A percentile compares a stretch with the other conserved stretches of the same genome.
phyloP scores from a whole-genome alignment of 768 basidiomycete genomes.

The Podaxis sp. region DNA sequence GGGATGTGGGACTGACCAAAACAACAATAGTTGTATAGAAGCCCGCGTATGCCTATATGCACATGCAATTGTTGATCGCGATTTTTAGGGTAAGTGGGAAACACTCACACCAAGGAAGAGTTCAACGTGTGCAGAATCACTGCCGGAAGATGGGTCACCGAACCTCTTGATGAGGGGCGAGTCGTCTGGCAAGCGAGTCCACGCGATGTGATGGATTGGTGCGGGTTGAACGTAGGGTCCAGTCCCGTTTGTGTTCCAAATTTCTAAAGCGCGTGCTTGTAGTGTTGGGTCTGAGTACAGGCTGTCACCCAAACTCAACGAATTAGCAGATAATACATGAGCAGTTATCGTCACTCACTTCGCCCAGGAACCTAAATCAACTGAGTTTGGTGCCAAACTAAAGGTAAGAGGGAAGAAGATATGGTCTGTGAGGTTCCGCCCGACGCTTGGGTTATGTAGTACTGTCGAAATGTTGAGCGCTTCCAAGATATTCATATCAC shows the following conservation, averaged over 20 bases:
- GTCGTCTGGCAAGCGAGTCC: slow-evolving; percentile 10
- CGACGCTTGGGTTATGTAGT: slow-evolving; percentile 22
- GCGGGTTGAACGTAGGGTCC: not conserved
- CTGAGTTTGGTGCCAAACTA: not conserved
- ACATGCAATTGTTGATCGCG: not conserved
- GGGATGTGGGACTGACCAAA: slow-evolving; percentile 29
- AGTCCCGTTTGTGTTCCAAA: slow-evolving; percentile 9
- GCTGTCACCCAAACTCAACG: no score
- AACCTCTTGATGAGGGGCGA: slow-evolving; percentile 5
- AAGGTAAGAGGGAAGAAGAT: not conserved
- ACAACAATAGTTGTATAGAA: slow-evolving; percentile 20
- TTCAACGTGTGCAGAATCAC: slow-evolving; percentile 16
- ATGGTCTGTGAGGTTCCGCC: slow-evolving; percentile 9
- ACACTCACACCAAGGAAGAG: slow-evolving; percentile 3
- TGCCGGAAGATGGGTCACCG: slow-evolving; percentile 14
- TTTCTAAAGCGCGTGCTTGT: no score
- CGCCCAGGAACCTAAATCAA: not conserved
- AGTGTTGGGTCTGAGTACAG: no score
- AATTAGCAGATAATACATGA: no score
- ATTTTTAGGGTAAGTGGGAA: not conserved
- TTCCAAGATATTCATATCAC: no score
- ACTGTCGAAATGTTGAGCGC: no score
- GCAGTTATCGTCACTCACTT: not conserved
- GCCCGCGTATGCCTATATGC: slow-evolving; percentile 19
- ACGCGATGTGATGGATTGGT: slow-evolving; percentile 11